Conservation (phyloP, 1,139 yeast species). For the Suhomyces yuchorum region DNA sequence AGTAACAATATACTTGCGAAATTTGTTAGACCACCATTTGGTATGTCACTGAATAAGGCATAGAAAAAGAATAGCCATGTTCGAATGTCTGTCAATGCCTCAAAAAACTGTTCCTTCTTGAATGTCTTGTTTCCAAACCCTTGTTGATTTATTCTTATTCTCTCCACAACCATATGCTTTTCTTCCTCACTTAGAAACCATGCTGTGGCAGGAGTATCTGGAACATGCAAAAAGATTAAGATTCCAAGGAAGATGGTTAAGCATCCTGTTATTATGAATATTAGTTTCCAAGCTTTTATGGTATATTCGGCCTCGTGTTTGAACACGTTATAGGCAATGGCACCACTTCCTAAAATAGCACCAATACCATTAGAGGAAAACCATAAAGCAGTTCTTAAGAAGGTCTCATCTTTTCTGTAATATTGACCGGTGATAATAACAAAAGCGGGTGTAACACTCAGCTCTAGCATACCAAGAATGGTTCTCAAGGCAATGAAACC, state of each 20-base stretch:
- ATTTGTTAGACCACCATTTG: constrained; percentile 56
- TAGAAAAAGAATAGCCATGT: constrained; percentile 46
- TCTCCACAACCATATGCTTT: constrained; percentile 36
- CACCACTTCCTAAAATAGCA: constrained; percentile 50
- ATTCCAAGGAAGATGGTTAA: constrained; percentile 50
- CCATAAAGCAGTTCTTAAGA: constrained; percentile 51
- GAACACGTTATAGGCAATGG: constrained; percentile 53
- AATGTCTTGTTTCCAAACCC: constrained; percentile 59
- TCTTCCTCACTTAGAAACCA: constrained; percentile 48
- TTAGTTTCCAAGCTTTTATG: constrained; percentile 48
- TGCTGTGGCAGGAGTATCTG: constrained; percentile 56
- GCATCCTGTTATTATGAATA: constrained; percentile 50
- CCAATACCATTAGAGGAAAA: constrained; percentile 56
- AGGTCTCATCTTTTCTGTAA: constrained; percentile 54
- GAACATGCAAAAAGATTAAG: constrained; percentile 45
- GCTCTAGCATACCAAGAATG: constrained; percentile 57
- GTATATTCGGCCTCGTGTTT: constrained; percentile 31
- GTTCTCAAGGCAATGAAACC: constrained; percentile 47
- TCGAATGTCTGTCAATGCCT: constrained; percentile 51
- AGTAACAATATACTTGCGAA: constrained; percentile 50
- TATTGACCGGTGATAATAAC: constrained; percentile 57
- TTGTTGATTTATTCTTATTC: constrained; percentile 45
- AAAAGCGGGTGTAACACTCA: constrained; percentile 55
- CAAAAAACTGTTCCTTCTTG: constrained; percentile 55
- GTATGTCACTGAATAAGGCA: constrained; percentile 46